phyloP scores from a whole-genome alignment of 129 eudicot species.

The Deinandra increscens region DNA sequence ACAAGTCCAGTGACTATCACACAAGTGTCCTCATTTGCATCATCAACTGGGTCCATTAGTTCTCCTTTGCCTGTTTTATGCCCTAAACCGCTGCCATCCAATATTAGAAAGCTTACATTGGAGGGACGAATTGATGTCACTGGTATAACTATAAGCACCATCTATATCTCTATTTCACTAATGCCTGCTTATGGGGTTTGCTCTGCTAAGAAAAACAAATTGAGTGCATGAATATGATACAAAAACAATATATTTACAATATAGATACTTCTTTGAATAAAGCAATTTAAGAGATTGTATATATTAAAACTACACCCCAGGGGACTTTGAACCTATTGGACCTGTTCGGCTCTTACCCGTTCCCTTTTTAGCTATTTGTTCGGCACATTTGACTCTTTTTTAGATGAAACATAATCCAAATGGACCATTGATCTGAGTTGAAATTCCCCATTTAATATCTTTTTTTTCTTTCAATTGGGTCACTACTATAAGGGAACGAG shows the following conservation, averaged over 20 bases:
- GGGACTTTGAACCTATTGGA: neutral
- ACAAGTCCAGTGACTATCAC: slow-evolving; percentile 54
- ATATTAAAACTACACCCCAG: neutral
- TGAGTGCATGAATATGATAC: neutral
- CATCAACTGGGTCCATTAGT: slow-evolving; percentile 31
- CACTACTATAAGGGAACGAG: slow-evolving; percentile 10
- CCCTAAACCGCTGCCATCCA: slow-evolving; percentile 33
- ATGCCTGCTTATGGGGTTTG: slow-evolving; percentile 3
- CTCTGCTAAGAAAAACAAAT: neutral
- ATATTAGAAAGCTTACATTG: slow-evolving; percentile 59
- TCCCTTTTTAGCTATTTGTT: neutral
- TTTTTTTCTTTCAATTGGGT: neutral
- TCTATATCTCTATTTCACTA: slow-evolving; percentile 11
- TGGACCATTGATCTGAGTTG: neutral
- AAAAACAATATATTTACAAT: neutral
- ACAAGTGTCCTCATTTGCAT: slow-evolving; percentile 31
- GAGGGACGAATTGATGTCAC: slow-evolving; percentile 68
- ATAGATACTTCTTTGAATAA: neutral
- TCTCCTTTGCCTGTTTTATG: slow-evolving; percentile 25
- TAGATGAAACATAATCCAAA: neutral
- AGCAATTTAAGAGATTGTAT: neutral
- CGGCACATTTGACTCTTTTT: neutral
- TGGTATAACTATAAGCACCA: slow-evolving; percentile 54
- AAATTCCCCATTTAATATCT: neutral
- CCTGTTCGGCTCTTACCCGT: neutral